Evolutionary conservation across 441 rosid genomes (phyloP), one percentile per base, ranked within the genome.

Genomic region (Brassica balearica): DNA sequence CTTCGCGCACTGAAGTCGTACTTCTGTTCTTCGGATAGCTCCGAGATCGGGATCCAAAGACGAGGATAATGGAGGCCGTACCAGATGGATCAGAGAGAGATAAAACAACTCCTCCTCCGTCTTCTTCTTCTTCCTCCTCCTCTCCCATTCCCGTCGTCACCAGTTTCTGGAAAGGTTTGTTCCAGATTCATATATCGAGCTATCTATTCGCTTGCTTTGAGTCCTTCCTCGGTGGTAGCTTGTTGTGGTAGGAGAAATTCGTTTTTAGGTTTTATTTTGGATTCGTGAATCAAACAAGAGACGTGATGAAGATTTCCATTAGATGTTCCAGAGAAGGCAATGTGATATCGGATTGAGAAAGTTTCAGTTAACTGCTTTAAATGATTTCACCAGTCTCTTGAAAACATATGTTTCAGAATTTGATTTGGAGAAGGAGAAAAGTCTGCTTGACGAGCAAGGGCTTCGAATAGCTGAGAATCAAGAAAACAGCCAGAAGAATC

Each of bases 391-490:
- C 34, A 29, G 34, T 29, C 34, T 29, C 34, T 29, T 25, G 0
- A 29, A 29, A 29, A 4, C 6, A 4, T 29, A 4, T 62, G 3
- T 72, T 68, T 81, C 84, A 96, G 99, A 93, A 20, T 96, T 96
- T 87, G 94, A 89, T 80, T 81, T 96, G 90, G 99, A 96, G 91
- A 92, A 92, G 86, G 98, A 93, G 86, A 94, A 90, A 83, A 88
- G 87, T 36, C 72, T 88, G 73, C 87, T 94, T 78, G 99, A 96
- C 77, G 99, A 96, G 80, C 98, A 93, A 82, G 99, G 99, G 69
- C 90, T 96, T 29, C 87, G 87, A 80, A 94, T 96, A 73, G 99
- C 97, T 80, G 98, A 96, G 84, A 96, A 93, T 82, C 97, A 94
- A 87, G 99, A 96, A 82, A 93, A 91, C 82, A 92, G 99, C 79